Evolutionary conservation across 768 basidiomycete species (phyloP).

Genomic region (Termitomyces sp.): DNA sequence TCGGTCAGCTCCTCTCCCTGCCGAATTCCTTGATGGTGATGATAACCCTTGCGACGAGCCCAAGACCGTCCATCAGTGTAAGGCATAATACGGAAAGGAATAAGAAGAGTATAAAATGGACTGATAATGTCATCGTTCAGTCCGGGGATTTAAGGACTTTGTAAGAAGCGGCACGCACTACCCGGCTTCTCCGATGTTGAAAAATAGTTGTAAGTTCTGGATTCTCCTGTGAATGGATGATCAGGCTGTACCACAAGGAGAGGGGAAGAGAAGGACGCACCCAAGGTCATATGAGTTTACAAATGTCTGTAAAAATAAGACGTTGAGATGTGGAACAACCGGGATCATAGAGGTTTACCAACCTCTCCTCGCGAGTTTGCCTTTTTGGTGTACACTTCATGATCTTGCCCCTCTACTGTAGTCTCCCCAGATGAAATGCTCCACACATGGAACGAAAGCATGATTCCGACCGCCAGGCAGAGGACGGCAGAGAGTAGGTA

Average conservation of each 20-base stretch:
- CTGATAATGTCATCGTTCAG: slow-evolving; percentile 29
- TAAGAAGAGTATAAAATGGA: slow-evolving; percentile 68
- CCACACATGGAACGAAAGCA: slow-evolving; percentile 71
- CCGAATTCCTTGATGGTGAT: slow-evolving; percentile 55
- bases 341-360: slow-evolving; percentile 14
- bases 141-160: neutral
- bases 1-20: slow-evolving; percentile 86
- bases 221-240: slow-evolving; percentile 29
- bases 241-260: neutral
- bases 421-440: slow-evolving; percentile 75
- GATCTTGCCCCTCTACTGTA: slow-evolving; percentile 85
- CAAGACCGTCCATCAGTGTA: slow-evolving; percentile 81
- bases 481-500: slow-evolving; percentile 77
- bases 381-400: slow-evolving; percentile 65
- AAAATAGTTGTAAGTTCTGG: slow-evolving; percentile 76
- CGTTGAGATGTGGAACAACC: neutral
- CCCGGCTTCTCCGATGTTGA: slow-evolving; percentile 75
- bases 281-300: slow-evolving; percentile 92
- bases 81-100: slow-evolving; percentile 77
- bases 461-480: slow-evolving; percentile 64
- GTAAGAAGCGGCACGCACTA: slow-evolving; percentile 52
- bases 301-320: slow-evolving; percentile 45
- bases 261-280: slow-evolving; percentile 24
- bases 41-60: slow-evolving; percentile 65
- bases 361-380: slow-evolving; percentile 71